Percentiles rank a stretch among this genome's conserved stretches.
Conservation (phyloP, 345 rosid species). For the Ceriops zippeliana region DNA sequence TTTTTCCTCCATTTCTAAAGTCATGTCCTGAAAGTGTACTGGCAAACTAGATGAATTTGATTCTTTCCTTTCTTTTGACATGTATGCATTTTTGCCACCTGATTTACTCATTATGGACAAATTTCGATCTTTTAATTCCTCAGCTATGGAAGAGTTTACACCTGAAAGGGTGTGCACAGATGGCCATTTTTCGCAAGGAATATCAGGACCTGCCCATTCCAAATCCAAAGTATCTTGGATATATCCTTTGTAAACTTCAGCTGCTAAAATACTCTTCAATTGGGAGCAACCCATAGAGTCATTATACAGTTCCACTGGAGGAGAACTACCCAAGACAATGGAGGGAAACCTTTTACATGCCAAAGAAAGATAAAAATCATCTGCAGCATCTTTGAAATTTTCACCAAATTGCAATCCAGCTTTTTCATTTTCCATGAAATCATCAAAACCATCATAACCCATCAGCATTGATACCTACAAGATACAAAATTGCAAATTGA, state of each 20-base stretch:
- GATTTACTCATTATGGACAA: background rate
- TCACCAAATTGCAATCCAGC: conserved; percentile 33
- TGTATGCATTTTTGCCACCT: background rate
- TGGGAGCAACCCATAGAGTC: conserved; percentile 29
- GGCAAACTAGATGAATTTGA: conserved; percentile 26
- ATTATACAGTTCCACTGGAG: conserved; percentile 55
- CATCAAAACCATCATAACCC: conserved; percentile 46
- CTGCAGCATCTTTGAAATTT: conserved; percentile 32
- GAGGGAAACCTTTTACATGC: conserved; percentile 77
- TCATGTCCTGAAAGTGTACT: conserved; percentile 20
- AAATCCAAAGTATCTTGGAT: conserved; percentile 32
- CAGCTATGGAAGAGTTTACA: conserved; percentile 32
- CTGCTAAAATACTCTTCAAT: conserved; percentile 25
- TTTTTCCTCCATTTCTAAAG: conserved; percentile 34
- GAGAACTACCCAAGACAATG: conserved; percentile 60
- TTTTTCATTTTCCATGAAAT: conserved; percentile 44
- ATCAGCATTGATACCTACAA: conserved; percentile 54
- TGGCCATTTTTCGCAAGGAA: conserved; percentile 43
- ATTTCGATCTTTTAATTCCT: background rate
- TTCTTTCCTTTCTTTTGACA: conserved; percentile 22
- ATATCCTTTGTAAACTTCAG: conserved; percentile 36
- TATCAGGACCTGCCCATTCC: conserved; percentile 46
- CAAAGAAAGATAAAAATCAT: conserved; percentile 46
- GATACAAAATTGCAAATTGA: conserved; percentile 12
- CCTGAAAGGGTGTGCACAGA: conserved; percentile 30